These are phyloP conservation scores for Thraustotheca clavata DNA, from an alignment of 352 stramenopile genomes.

Conservation along the genomic window DNA sequence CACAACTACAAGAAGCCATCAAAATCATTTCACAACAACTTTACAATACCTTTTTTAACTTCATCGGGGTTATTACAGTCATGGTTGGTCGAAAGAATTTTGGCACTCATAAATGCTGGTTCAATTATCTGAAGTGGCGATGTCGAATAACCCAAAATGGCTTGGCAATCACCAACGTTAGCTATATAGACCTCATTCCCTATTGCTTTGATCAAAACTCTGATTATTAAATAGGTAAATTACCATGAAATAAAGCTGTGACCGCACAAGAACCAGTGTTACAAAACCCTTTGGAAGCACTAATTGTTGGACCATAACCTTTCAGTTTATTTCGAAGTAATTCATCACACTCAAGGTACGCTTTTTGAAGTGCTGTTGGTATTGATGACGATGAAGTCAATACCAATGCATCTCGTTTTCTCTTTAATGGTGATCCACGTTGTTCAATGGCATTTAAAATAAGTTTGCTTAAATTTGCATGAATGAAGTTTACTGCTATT, in stretches of 20 bases:
- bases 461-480: background rate
- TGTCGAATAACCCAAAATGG: slow-evolving; percentile 67
- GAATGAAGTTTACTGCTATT: slow-evolving; percentile 46
- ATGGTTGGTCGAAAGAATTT: slow-evolving; percentile 23
- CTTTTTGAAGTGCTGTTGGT: slow-evolving; percentile 25
- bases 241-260: slow-evolving; percentile 48
- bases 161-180: slow-evolving; percentile 88
- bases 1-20: slow-evolving; percentile 32
- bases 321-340: slow-evolving; percentile 48
- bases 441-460: background rate
- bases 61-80: slow-evolving; percentile 51
- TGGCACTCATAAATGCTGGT: background rate
- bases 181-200: slow-evolving; percentile 59
- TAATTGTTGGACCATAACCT: slow-evolving; percentile 29
- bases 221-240: slow-evolving; percentile 10
- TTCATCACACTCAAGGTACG: slow-evolving; percentile 47
- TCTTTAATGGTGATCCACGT: slow-evolving; percentile 24
- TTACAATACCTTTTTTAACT: slow-evolving; percentile 18
- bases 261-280: slow-evolving; percentile 62
- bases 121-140: slow-evolving; percentile 32
- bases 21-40: background rate
- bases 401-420: slow-evolving; percentile 27
- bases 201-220: background rate
- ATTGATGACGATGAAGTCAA: slow-evolving; percentile 11
- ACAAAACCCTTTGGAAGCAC: slow-evolving; percentile 56